phyloP scores from a whole-genome alignment of 2,329 filamentous ascomycete genomes.

The Cladosporium sp. region DNA sequence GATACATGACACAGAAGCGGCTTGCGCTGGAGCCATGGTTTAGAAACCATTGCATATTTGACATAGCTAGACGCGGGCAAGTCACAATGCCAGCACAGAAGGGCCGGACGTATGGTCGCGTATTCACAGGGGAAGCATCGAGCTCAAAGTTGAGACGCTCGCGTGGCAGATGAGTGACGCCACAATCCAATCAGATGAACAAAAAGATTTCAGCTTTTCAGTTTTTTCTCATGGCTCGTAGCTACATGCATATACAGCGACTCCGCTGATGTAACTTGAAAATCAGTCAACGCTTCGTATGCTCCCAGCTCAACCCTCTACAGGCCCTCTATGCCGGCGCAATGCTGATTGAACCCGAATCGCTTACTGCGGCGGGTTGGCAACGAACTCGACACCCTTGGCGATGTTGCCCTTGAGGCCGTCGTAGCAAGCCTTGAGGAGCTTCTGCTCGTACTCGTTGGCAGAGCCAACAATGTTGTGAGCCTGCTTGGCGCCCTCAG shows the following conservation, averaged over 20 bases:
- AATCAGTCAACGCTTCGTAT: conserved; percentile 6
- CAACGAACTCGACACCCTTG: conserved; percentile 87
- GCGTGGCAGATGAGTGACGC: background rate
- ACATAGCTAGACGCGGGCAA: too few species aligned
- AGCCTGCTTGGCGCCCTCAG: conserved; percentile 78
- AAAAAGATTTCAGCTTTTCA: conserved; percentile 7
- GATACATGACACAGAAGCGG: background rate
- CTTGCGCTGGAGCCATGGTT: background rate
- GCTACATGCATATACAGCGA: conserved; percentile 4
- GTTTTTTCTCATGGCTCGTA: conserved; percentile 10
- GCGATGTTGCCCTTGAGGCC: conserved; percentile 89
- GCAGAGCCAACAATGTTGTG: conserved; percentile 72
- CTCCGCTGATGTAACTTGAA: background rate
- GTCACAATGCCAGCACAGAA: background rate
- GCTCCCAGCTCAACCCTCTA: conserved; percentile 1
- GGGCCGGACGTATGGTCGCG: background rate
- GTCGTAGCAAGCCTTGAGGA: conserved; percentile 69
- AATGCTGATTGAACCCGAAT: background rate
- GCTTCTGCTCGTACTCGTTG: conserved; percentile 82
- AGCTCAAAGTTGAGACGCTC: background rate
- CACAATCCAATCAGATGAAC: background rate
- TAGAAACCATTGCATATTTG: background rate
- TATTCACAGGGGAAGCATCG: background rate
- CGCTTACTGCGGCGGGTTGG: conserved; percentile 75
- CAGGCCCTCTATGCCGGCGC: background rate